A percentile compares a stretch with the other conserved stretches of the same genome.
Evolutionary conservation across 177 flowering plant genomes (phyloP).

Genomic region (Vitis hybrid): DNA sequence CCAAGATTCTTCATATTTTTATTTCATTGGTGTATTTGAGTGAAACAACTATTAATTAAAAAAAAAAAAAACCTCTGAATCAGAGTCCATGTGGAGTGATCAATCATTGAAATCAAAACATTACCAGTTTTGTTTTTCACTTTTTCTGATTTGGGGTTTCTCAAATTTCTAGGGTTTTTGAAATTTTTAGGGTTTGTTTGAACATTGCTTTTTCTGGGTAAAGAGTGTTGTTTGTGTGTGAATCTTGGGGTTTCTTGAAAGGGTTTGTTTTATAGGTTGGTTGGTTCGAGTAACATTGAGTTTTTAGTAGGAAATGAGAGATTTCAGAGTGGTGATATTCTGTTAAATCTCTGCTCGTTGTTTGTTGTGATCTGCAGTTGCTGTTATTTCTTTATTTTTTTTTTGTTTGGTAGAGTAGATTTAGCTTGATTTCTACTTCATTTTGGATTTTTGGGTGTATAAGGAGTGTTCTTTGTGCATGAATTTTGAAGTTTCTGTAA

Average conservation of each 20-base stretch:
- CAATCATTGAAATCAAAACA: conserved; percentile 30
- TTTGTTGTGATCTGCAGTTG: not conserved
- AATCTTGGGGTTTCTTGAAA: conserved; percentile 4
- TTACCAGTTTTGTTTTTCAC: conserved; percentile 6
- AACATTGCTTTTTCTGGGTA: not conserved
- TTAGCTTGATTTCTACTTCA: conserved; percentile 3
- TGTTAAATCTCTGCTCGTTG: not conserved
- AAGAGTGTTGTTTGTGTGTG: not conserved
- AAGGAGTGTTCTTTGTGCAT: not conserved
- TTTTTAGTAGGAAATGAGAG: no score
- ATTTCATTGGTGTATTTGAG: no score
- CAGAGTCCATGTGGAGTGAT: conserved; percentile 14
- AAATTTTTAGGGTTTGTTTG: not conserved
- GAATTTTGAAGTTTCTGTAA: not conserved
- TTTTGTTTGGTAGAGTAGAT: not conserved
- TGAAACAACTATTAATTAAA: no score
- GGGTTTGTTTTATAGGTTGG: not conserved
- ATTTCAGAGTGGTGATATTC: not conserved
- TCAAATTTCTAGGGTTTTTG: conserved; percentile 9
- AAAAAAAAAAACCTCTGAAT: conserved; percentile 8
- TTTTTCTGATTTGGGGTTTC: conserved; percentile 13
- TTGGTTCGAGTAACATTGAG: no score
- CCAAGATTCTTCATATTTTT: conserved; percentile 1
- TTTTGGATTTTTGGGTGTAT: not conserved
- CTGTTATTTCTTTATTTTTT: not conserved